Conservation (phyloP, 2,329 filamentous ascomycete genomes). For the Pseudopyricularia cyperi region DNA sequence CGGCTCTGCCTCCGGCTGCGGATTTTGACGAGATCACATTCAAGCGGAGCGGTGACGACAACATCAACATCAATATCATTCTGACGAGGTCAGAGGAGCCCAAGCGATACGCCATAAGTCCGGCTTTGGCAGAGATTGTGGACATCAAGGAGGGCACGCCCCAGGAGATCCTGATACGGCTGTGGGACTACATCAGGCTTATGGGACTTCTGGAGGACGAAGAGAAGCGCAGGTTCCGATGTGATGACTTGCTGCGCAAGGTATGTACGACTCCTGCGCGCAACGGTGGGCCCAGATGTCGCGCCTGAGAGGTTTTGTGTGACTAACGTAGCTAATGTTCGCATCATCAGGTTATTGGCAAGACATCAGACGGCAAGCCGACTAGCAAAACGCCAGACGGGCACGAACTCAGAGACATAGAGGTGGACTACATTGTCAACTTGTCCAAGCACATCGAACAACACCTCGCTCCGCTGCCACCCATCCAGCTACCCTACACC, state of each 20-base stretch:
- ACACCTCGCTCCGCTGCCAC: slow-evolving; percentile 68
- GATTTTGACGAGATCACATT: slow-evolving; percentile 91
- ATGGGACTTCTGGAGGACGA: slow-evolving; percentile 86
- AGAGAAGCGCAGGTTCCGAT: slow-evolving; percentile 84
- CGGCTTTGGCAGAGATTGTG: slow-evolving; percentile 67
- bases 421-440: slow-evolving; percentile 63
- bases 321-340: not conserved
- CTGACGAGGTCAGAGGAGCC: slow-evolving; percentile 73
- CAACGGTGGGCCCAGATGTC: not conserved
- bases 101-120: slow-evolving; percentile 71
- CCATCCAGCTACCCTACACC: slow-evolving; percentile 77
- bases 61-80: slow-evolving; percentile 81
- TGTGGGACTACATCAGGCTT: slow-evolving; percentile 90
- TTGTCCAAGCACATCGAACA: slow-evolving; percentile 67
- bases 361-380: slow-evolving; percentile 11
- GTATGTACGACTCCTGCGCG: slow-evolving; percentile 34
- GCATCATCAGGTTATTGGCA: slow-evolving; percentile 48
- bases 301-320: not conserved
- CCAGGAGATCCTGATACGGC: slow-evolving; percentile 74
- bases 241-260: slow-evolving; percentile 64
- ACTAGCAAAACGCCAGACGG: not conserved
- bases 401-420: not conserved
- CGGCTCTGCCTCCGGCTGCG: slow-evolving; percentile 42
- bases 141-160: slow-evolving; percentile 81
- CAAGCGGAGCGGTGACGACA: slow-evolving; percentile 84